A percentile compares a stretch with the other conserved stretches of the same genome.
Conservation (phyloP, 179 eudicot genomes). For the Spinacia oleracea region DNA sequence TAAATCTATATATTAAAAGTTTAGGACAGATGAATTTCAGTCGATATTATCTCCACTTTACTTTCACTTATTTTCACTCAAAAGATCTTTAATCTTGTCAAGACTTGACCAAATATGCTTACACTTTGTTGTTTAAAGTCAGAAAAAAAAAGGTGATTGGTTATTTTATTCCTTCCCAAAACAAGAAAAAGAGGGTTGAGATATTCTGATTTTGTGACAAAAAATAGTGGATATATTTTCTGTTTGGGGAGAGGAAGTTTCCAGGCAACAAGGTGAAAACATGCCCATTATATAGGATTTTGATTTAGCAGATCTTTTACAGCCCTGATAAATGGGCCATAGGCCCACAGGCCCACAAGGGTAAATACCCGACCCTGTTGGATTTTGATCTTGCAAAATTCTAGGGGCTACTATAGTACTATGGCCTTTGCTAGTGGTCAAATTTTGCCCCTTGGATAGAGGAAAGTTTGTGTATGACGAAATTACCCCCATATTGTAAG, state of each 20-base stretch:
- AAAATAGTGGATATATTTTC: not conserved
- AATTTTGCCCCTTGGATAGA: slow-evolving; percentile 14
- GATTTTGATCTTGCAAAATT: slow-evolving; percentile 7
- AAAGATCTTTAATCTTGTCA: not conserved
- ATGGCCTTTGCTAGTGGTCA: slow-evolving; percentile 16
- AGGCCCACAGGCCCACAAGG: too few species aligned
- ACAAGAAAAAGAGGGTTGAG: not conserved
- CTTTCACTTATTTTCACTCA: too few species aligned
- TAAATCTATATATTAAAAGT: too few species aligned
- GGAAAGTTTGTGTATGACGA: not conserved
- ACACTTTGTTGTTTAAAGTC: not conserved
- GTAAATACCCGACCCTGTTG: slow-evolving; percentile 11
- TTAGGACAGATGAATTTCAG: too few species aligned
- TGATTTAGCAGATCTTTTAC: too few species aligned
- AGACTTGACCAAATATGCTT: not conserved
- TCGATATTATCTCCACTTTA: too few species aligned
- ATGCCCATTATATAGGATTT: too few species aligned
- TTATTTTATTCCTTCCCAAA: not conserved
- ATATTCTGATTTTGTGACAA: not conserved
- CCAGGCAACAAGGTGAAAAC: too few species aligned
- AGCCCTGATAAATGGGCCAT: too few species aligned
- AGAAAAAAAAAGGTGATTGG: not conserved
- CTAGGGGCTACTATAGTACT: not conserved
- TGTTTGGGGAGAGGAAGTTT: not conserved
- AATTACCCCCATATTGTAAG: not conserved